phyloP scores from a whole-genome alignment of 345 rosid species.

The Rhodamnia rubescens region DNA sequence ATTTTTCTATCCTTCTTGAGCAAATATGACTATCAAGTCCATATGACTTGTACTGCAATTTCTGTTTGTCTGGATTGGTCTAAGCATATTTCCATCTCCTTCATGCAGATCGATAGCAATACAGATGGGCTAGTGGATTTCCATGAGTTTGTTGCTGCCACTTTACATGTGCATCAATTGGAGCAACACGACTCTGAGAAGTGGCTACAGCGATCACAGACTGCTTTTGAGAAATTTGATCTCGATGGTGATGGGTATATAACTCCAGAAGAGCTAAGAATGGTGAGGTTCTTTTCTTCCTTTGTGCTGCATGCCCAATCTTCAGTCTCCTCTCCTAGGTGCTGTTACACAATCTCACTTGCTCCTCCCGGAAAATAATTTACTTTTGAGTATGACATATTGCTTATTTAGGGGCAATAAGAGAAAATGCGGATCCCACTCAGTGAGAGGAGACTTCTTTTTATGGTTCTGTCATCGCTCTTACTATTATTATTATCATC shows the following conservation, averaged over 20 bases:
- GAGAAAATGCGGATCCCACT: background rate
- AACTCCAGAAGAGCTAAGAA: conserved; percentile 42
- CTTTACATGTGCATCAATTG: conserved; percentile 38
- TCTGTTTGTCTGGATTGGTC: background rate
- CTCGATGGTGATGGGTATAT: conserved; percentile 36
- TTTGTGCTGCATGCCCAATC: background rate
- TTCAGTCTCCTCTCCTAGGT: background rate
- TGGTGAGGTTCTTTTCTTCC: conserved; percentile 17
- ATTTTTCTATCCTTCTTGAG: background rate
- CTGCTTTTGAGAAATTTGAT: conserved; percentile 41
- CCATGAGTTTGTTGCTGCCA: conserved; percentile 42
- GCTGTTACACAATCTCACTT: background rate
- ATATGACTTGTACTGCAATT: background rate
- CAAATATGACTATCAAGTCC: background rate
- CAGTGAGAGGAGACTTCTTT: background rate
- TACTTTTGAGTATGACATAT: background rate
- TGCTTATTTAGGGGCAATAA: background rate
- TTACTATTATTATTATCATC: background rate
- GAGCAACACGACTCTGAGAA: conserved; percentile 42
- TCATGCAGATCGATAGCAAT: conserved; percentile 37
- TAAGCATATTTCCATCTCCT: background rate
- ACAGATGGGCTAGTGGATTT: conserved; percentile 47
- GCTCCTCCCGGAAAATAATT: background rate
- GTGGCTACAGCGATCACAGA: conserved; percentile 32
- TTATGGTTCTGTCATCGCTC: background rate